Evolutionary conservation across 305 asterid genomes (phyloP).

Genomic region (Plantago rigida): DNA sequence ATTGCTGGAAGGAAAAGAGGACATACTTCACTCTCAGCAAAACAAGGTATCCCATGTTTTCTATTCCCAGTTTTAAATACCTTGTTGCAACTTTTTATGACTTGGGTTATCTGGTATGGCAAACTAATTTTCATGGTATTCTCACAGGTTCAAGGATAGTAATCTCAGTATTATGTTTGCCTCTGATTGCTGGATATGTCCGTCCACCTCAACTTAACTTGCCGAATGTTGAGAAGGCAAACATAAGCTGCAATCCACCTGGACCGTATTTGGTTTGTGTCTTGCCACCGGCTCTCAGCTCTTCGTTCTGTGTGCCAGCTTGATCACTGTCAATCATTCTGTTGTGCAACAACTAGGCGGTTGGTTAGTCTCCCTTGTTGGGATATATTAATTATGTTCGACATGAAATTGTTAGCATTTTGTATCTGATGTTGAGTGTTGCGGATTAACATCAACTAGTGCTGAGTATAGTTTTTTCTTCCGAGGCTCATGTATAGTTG

Average conservation of each 20-base stretch:
- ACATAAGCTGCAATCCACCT: constrained; percentile 88
- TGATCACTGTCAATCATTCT: constrained; percentile 26
- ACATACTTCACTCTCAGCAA: constrained; percentile 59
- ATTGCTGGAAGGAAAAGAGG: constrained; percentile 95
- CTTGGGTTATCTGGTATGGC: neutral
- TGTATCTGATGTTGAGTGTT: constrained; percentile 11
- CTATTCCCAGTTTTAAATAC: neutral
- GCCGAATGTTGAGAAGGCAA: constrained; percentile 58
- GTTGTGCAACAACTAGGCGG: constrained; percentile 16
- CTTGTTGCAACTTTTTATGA: neutral
- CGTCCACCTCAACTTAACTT: constrained; percentile 81
- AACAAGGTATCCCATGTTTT: constrained; percentile 49
- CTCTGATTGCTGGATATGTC: constrained; percentile 87
- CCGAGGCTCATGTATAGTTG: constrained; percentile 30
- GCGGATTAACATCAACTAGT: constrained; percentile 13
- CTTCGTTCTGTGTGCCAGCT: constrained; percentile 81
- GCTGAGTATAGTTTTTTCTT: constrained; percentile 25
- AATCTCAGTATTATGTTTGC: constrained; percentile 71
- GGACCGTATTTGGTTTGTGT: constrained; percentile 91
- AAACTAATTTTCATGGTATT: constrained; percentile 10
- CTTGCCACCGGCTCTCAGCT: constrained; percentile 86
- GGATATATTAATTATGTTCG: constrained; percentile 1
- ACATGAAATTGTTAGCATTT: constrained; percentile 31
- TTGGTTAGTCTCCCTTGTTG: constrained; percentile 2
- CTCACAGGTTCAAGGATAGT: constrained; percentile 68